Percentiles rank a stretch among this genome's conserved stretches.
phyloP scores from a whole-genome alignment of 169 alveolate genomes.

The Cryptosporidium meleagridis region DNA sequence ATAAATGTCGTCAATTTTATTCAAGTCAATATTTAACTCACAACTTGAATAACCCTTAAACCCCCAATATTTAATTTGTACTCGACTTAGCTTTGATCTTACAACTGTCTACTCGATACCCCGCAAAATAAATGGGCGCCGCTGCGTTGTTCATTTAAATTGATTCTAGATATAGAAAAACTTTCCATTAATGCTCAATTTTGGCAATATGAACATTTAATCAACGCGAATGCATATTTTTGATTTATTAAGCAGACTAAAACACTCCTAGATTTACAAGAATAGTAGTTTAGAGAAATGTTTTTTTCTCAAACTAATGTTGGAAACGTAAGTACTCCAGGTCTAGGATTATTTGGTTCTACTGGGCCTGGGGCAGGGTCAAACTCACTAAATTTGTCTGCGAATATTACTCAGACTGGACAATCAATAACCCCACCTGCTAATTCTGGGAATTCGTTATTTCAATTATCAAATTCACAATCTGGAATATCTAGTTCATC shows the following conservation, averaged over 20 bases:
- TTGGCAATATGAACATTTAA: background rate
- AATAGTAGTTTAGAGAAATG: background rate
- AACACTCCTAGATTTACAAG: background rate
- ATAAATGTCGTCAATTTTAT: background rate
- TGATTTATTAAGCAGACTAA: background rate
- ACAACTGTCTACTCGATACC: slow-evolving; percentile 59
- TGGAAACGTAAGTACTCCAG: slow-evolving; percentile 9
- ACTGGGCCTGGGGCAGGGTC: slow-evolving; percentile 21
- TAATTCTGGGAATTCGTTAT: background rate
- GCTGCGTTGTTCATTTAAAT: background rate
- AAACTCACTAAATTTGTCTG: background rate
- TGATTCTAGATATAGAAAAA: background rate
- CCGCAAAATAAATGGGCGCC: slow-evolving; percentile 49
- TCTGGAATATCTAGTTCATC: slow-evolving; percentile 17
- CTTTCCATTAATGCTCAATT: background rate
- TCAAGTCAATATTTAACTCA: slow-evolving; percentile 19
- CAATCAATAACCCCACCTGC: background rate
- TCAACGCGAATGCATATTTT: background rate
- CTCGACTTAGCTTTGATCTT: background rate
- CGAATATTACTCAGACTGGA: slow-evolving; percentile 8
- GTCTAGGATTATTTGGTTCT: slow-evolving; percentile 56
- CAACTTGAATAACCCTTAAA: background rate
- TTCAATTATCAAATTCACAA: slow-evolving; percentile 17
- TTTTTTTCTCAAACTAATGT: slow-evolving; percentile 44
- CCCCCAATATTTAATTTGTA: slow-evolving; percentile 36